A percentile compares a stretch with the other conserved stretches of the same genome.
phyloP scores from a whole-genome alignment of 108 stramenopile genomes.

The Epithemia pelagica region DNA sequence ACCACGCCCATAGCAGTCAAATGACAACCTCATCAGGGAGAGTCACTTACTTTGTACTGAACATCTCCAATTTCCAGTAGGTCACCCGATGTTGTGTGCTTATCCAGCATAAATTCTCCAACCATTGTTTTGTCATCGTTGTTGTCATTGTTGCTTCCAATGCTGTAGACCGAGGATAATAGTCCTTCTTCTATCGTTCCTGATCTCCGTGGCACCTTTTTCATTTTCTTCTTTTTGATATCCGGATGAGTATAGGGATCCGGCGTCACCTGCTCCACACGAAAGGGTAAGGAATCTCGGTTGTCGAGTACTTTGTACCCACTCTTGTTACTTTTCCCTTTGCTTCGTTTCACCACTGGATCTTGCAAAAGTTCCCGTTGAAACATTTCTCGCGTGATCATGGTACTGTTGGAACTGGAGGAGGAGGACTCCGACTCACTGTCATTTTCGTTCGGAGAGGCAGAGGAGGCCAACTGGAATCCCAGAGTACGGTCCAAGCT shows the following conservation, averaged over 20 bases:
- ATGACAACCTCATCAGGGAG: too few relatives aligned
- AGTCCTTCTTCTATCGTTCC: constrained; percentile 13
- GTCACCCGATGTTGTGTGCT: constrained; percentile 72
- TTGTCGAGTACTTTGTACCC: constrained; percentile 63
- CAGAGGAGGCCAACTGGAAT: too few relatives aligned
- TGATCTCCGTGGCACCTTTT: constrained; percentile 1
- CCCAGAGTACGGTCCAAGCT: too few relatives aligned
- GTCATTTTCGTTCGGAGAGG: too few relatives aligned
- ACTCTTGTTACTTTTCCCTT: constrained; percentile 34
- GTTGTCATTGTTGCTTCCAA: constrained; percentile 3
- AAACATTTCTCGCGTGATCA: constrained; percentile 51
- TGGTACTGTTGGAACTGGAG: background rate
- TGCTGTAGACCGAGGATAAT: constrained; percentile 16
- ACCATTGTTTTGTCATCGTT: constrained; percentile 37
- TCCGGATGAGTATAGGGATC: constrained; percentile 63
- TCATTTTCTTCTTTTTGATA: constrained; percentile 9
- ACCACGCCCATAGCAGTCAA: too few relatives aligned
- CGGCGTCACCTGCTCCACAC: constrained; percentile 54
- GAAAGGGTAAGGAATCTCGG: constrained; percentile 68
- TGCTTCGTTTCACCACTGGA: constrained; percentile 20
- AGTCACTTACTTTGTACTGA: constrained; percentile 40
- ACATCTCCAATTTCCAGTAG: constrained; percentile 46
- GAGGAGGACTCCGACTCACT: too few relatives aligned
- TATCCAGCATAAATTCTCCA: constrained; percentile 68
- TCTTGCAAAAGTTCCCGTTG: constrained; percentile 44